A percentile compares a stretch with the other conserved stretches of the same genome.
phyloP scores from a whole-genome alignment of 2,329 filamentous ascomycete genomes.

The Monilinia vaccinii-corymbosi region DNA sequence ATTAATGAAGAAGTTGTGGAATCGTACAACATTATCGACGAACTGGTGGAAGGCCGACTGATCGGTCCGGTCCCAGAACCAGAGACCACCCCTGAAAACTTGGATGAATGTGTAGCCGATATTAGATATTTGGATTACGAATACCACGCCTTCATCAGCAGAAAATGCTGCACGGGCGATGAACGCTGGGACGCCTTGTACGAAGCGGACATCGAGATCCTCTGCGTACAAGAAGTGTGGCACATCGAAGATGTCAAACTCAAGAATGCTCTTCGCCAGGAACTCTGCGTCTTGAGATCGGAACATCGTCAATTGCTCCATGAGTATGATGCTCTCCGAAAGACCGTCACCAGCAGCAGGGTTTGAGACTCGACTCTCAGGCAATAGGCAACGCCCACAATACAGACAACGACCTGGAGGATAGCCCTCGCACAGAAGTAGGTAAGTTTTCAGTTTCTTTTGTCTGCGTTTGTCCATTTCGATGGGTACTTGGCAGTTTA shows the following conservation, averaged over 20 bases:
- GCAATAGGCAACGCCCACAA: no score
- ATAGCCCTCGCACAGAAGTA: background rate
- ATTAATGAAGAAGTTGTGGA: no score
- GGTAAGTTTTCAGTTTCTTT: background rate
- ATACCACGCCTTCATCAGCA: background rate
- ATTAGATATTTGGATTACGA: no score
- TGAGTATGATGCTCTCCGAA: background rate
- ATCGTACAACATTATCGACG: no score
- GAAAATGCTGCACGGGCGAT: background rate
- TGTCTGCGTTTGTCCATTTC: background rate
- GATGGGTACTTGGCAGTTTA: no score
- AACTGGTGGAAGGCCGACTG: no score
- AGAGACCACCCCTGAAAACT: no score
- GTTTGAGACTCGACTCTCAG: no score
- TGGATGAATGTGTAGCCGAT: no score
- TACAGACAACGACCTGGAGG: background rate
- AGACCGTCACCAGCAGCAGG: background rate
- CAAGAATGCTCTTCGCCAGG: background rate
- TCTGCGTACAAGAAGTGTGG: no score
- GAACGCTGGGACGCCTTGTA: background rate
- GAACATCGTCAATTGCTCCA: background rate
- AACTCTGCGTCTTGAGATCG: background rate
- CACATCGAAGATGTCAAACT: background rate
- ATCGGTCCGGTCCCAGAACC: no score
- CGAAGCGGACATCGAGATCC: background rate